Conservation (phyloP, 306 rosid species). For the Astragalus membranaceus region DNA sequence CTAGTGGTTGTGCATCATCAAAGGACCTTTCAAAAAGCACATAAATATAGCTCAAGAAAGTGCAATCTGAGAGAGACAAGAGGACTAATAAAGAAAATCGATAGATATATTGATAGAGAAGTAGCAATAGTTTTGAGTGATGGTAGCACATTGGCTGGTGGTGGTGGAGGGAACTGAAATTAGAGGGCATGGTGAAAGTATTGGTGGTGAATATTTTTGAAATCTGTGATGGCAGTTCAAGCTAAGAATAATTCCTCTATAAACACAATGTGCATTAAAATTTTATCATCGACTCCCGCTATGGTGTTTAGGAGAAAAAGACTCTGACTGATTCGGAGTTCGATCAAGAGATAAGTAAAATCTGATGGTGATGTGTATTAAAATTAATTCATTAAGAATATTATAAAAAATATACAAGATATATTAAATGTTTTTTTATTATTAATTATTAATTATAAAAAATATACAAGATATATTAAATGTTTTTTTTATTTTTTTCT, state of each 20-base stretch:
- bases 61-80: slow-evolving; percentile 23
- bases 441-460: too few relatives aligned
- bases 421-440: too few relatives aligned
- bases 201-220: slow-evolving; percentile 21
- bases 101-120: neutral
- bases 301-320: too few relatives aligned
- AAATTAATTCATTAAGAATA: too few relatives aligned
- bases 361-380: too few relatives aligned
- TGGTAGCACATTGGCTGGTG: slow-evolving; percentile 41
- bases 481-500: too few relatives aligned
- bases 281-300: too few relatives aligned
- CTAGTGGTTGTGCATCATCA: slow-evolving; percentile 51
- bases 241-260: neutral
- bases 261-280: too few relatives aligned
- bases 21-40: slow-evolving; percentile 40
- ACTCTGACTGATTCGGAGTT: too few relatives aligned
- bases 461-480: too few relatives aligned
- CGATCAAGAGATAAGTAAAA: too few relatives aligned
- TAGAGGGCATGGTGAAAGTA: slow-evolving; percentile 12
- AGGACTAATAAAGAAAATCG: slow-evolving; percentile 3
- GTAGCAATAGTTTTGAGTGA: slow-evolving; percentile 31
- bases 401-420: too few relatives aligned
- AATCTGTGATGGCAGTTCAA: neutral
- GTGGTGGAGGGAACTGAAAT: slow-evolving; percentile 36
- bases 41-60: slow-evolving; percentile 27